Evolutionary conservation across 345 rosid species (phyloP), one percentile per base, ranked within the genome.

Genomic region (Ricinus communis): DNA sequence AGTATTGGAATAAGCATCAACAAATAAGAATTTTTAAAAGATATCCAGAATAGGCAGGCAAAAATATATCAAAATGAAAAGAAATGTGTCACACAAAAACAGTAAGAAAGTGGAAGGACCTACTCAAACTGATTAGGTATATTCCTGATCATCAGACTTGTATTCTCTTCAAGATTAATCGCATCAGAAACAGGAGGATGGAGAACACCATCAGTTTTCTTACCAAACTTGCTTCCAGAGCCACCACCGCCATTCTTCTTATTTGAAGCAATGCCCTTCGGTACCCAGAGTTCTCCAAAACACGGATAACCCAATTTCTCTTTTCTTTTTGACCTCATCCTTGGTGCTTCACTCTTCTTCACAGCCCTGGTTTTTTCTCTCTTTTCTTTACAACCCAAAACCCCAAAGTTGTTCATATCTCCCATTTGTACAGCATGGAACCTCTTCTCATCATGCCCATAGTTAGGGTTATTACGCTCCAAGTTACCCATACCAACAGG

Each of bases 141-240:
- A 53, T 75, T 75, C 57, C 28, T 41, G 5, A 75, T 75, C 78
- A 75, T 75, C 14, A 75, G 4, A 21, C 73, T 75, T 0, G 73
- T 75, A 9, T 55, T 69, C 10, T 58, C 73, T 16, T 33, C n/a
- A 12, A 40, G 27, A 0, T 25, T 8, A 27, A 22, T 50, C 38
- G 4, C 47, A 9, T 2, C 1, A 25, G 10, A 1, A 56, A 24
- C 46, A 22, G 2, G 6, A 22, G 33, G 4, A 18, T 10, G 4
- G 19, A 36, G 15, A 27, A 27, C 55, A 27, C 1, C 40, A 31
- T 0, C 60, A 4, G 12, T n/a, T 1, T 19, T 62, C 61, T 52
- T 28, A 1, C 5, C 12, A 4, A 18, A 1, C 51, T 40, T 62
- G 11, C 8, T 51, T 51, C 22, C 31, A 9, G 0, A 0, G 12